These are phyloP conservation scores for Leccinum subgranulosum DNA, from an alignment of 768 basidiomycete species.

Conservation along the genomic window DNA sequence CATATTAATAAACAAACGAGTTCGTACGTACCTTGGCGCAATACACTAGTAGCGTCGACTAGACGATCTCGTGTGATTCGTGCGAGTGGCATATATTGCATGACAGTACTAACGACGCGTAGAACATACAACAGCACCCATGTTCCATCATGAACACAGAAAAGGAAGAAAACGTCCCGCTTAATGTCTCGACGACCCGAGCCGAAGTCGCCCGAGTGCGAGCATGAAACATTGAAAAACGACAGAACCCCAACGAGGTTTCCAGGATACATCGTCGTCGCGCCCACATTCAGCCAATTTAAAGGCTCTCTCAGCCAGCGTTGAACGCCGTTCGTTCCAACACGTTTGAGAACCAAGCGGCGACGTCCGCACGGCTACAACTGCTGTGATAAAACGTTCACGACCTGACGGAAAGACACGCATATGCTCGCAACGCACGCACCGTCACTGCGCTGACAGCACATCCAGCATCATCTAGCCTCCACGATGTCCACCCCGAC, in stretches of 20 bases:
- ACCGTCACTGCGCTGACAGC: background rate
- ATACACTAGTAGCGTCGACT: background rate
- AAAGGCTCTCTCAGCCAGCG: too few species aligned
- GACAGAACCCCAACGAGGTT: background rate
- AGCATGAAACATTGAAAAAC: background rate
- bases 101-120: background rate
- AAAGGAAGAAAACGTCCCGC: background rate
- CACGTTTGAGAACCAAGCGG: background rate
- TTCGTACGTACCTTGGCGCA: background rate
- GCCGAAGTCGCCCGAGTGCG: background rate
- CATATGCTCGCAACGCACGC: background rate
- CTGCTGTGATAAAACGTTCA: background rate
- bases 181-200: background rate
- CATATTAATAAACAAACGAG: background rate
- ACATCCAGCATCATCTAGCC: conserved; percentile 9
- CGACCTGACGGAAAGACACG: background rate
- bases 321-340: too few species aligned
- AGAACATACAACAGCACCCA: too few species aligned
- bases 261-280: background rate
- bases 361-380: background rate
- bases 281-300: too few species aligned
- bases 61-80: background rate
- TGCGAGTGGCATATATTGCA: background rate
- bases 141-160: background rate
- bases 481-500: conserved; percentile 31